Percentiles rank a stretch among this genome's conserved stretches.
These are phyloP conservation scores for Micractinium conductrix DNA, from an alignment of 139 green algal species.

Conservation along the genomic window DNA sequence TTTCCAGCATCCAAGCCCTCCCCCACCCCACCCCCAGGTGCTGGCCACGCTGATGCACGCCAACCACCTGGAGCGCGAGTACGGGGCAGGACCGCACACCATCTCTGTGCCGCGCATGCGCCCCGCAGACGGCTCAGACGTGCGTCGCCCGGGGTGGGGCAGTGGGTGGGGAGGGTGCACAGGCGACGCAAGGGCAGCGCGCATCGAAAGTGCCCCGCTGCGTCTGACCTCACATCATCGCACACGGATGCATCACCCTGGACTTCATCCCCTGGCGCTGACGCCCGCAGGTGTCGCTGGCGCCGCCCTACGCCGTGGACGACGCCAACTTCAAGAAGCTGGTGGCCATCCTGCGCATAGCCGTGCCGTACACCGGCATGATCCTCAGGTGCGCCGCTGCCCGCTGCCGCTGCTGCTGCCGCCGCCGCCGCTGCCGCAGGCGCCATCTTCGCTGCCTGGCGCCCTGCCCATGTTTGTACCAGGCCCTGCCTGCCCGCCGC, in stretches of 20 bases:
- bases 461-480: too few relatives aligned
- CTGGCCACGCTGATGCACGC: conserved; percentile 69
- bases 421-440: too few relatives aligned
- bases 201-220: too few relatives aligned
- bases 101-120: conserved; percentile 75
- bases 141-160: not conserved
- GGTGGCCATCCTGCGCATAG: conserved; percentile 73
- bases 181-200: too few relatives aligned
- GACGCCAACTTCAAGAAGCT: conserved; percentile 77
- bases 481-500: too few relatives aligned
- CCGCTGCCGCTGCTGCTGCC: too few relatives aligned
- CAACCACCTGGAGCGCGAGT: conserved; percentile 73
- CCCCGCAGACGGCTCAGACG: conserved; percentile 69
- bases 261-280: not conserved
- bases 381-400: conserved; percentile 51
- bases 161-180: not conserved
- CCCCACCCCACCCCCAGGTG: too few relatives aligned
- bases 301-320: conserved; percentile 55
- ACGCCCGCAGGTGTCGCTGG: conserved; percentile 25
- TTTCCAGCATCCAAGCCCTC: too few relatives aligned
- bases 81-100: conserved; percentile 72
- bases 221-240: too few relatives aligned
- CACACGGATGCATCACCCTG: conserved; percentile 45
- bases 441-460: too few relatives aligned
- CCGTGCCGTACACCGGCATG: conserved; percentile 81